phyloP scores from a whole-genome alignment of 1,284 basidiomycete species.

The Cerrena zonata region DNA sequence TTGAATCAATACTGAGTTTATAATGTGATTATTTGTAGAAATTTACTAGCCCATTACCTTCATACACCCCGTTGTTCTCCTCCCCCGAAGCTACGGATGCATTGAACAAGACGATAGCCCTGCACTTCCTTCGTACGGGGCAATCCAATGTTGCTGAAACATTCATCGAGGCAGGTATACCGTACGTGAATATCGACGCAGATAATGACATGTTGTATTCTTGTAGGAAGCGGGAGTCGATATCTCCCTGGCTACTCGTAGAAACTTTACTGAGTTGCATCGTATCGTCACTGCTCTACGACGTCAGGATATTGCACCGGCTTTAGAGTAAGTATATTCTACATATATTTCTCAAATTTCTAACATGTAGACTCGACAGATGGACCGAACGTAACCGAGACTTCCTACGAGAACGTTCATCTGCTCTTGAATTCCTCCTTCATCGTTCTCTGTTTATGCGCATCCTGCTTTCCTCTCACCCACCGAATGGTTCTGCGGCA shows the following conservation, averaged over 20 bases:
- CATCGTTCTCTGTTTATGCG: constrained; percentile 83
- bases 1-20: no score
- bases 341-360: constrained; percentile 2
- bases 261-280: constrained; percentile 69
- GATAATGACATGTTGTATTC: not conserved
- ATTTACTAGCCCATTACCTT: constrained; percentile 62
- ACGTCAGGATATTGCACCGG: constrained; percentile 62
- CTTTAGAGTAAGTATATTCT: constrained; percentile 55
- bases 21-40: constrained; percentile 46
- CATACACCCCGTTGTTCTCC: constrained; percentile 65
- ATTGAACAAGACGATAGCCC: constrained; percentile 68
- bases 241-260: constrained; percentile 51
- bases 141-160: constrained; percentile 70
- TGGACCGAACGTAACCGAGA: constrained; percentile 68
- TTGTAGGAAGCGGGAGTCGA: constrained; percentile 64
- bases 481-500: constrained; percentile 51
- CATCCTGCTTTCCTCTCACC: constrained; percentile 56
- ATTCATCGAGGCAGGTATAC: constrained; percentile 56
- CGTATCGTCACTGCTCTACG: constrained; percentile 66
- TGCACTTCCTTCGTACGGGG: constrained; percentile 76
- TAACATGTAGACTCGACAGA: constrained; percentile 33
- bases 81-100: constrained; percentile 54
- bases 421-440: constrained; percentile 78
- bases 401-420: constrained; percentile 65
- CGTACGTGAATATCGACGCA: not conserved